phyloP scores from a whole-genome alignment of 2,329 filamentous ascomycete species.

The Dothistroma pini region DNA sequence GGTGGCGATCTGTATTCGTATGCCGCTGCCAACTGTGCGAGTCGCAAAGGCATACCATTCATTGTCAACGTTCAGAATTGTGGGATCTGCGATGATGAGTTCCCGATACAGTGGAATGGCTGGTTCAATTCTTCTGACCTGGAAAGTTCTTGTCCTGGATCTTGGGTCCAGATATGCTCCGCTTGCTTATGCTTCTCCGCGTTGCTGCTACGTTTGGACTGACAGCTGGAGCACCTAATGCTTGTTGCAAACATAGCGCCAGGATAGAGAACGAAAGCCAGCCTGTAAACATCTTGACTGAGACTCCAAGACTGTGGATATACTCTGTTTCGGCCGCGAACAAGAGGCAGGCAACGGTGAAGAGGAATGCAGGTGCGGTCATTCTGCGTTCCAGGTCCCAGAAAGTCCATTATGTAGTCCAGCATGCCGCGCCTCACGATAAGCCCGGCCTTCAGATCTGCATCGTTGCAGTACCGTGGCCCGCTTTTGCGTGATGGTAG shows the following conservation, averaged over 20 bases:
- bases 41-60: constrained; percentile 41
- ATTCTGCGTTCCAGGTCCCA: constrained; percentile 10
- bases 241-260: constrained; percentile 1
- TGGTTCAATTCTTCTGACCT: constrained; percentile 11
- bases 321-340: not conserved
- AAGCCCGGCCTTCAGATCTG: not conserved
- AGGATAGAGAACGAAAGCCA: constrained; percentile 1
- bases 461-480: not conserved
- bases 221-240: not conserved
- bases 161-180: constrained; percentile 25
- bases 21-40: constrained; percentile 33
- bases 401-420: constrained; percentile 8
- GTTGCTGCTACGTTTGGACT: not conserved
- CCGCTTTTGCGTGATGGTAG: constrained; percentile 10
- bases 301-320: not conserved
- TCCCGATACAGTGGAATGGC: not conserved
- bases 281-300: not conserved
- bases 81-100: constrained; percentile 33
- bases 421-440: not conserved
- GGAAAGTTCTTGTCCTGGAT: constrained; percentile 48
- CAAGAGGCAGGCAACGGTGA: not conserved
- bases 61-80: constrained; percentile 32
- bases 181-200: constrained; percentile 6
- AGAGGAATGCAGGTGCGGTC: not conserved
- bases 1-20: constrained; percentile 40